Percentiles rank a stretch among this genome's conserved stretches.
phyloP scores from a whole-genome alignment of 83 land plant genomes.

The Picea abies region DNA sequence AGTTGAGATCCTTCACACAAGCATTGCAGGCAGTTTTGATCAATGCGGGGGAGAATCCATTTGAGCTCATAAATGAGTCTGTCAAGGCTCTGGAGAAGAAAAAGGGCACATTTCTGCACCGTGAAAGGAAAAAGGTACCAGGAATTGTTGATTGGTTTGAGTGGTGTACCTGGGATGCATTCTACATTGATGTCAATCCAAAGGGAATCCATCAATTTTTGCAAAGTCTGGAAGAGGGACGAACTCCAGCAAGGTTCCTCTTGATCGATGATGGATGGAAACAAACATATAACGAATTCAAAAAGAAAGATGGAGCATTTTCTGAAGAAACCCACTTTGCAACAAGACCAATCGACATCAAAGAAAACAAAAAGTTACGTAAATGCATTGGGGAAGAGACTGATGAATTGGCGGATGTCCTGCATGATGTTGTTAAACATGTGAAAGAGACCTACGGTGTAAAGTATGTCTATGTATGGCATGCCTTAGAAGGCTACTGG shows the following conservation, averaged over 20 bases:
- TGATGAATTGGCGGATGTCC: constrained; percentile 17
- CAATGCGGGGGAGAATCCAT: constrained; percentile 51
- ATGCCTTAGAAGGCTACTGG: too few species aligned
- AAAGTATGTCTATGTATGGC: too few species aligned
- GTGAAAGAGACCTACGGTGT: too few species aligned
- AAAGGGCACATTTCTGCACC: constrained; percentile 38
- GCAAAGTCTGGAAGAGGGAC: constrained; percentile 54
- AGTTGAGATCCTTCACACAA: constrained; percentile 49
- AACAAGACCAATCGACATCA: constrained; percentile 46
- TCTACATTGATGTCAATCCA: constrained; percentile 35
- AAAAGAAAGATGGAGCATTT: constrained; percentile 33
- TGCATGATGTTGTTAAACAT: constrained; percentile 35
- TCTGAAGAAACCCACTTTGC: constrained; percentile 53
- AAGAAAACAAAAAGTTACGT: constrained; percentile 70
- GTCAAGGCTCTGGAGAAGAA: constrained; percentile 36
- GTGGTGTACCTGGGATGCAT: constrained; percentile 54
- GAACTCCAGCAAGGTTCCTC: constrained; percentile 48
- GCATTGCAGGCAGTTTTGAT: constrained; percentile 43
- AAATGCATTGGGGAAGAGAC: constrained; percentile 12
- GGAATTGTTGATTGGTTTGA: constrained; percentile 43
- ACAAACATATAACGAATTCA: constrained; percentile 42
- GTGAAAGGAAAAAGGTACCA: constrained; percentile 52
- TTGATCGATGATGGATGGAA: constrained; percentile 84
- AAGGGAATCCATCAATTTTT: constrained; percentile 33
- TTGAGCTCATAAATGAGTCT: too few species aligned